These are phyloP conservation scores for Penicillium oxalicum DNA, from an alignment of 2,329 filamentous ascomycete species.

Conservation along the genomic window DNA sequence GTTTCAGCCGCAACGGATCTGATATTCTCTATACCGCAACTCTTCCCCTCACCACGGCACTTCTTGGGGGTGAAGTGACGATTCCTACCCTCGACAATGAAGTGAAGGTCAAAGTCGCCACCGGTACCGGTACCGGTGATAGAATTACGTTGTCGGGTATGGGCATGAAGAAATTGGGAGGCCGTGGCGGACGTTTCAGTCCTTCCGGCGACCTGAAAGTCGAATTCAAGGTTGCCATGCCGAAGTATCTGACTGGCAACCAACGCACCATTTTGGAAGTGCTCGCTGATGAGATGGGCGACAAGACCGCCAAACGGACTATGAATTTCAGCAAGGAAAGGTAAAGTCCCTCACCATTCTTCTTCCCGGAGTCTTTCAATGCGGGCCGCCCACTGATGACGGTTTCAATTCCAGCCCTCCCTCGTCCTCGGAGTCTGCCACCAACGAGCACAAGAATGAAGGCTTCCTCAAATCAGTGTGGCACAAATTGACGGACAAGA, in stretches of 20 bases:
- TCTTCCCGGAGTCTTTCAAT: no score
- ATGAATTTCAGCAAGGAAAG: constrained; percentile 68
- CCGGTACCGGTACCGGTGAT: constrained; percentile 88
- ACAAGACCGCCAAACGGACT: constrained; percentile 82
- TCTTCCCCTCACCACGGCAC: constrained; percentile 85
- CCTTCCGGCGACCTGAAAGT: constrained; percentile 78
- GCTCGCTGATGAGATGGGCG: constrained; percentile 91
- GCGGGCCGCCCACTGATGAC: neutral
- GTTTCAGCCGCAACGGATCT: constrained; percentile 80
- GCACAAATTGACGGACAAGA: constrained; percentile 75
- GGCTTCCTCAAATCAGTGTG: constrained; percentile 90
- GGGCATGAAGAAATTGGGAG: constrained; percentile 84
- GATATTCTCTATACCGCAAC: constrained; percentile 90
- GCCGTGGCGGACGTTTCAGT: constrained; percentile 46
- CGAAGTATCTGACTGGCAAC: constrained; percentile 85
- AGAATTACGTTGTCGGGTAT: constrained; percentile 80
- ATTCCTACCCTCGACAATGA: constrained; percentile 87
- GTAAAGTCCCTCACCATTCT: constrained; percentile 37
- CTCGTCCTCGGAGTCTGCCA: constrained; percentile 16
- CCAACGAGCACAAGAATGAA: constrained; percentile 65
- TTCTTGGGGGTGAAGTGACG: constrained; percentile 82
- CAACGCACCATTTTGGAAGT: constrained; percentile 91
- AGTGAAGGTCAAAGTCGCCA: constrained; percentile 83
- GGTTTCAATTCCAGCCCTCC: constrained; percentile 14
- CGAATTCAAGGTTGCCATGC: constrained; percentile 92